phyloP scores from a whole-genome alignment of 1,284 basidiomycete genomes.

The Puccinia novopanici region DNA sequence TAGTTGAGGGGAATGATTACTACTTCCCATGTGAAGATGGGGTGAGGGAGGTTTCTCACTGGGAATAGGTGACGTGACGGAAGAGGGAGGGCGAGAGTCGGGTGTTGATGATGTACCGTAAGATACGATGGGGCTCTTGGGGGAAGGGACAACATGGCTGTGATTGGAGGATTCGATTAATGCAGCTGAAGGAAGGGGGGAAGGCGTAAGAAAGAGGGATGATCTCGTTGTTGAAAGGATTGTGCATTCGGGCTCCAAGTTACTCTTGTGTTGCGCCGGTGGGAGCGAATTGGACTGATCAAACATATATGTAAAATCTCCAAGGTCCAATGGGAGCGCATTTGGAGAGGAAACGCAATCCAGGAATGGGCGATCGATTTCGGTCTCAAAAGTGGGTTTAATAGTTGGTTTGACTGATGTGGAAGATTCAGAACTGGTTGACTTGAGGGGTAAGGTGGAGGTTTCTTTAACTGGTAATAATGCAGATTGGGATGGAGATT shows the following conservation, averaged over 20 bases:
- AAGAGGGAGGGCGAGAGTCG: too few relatives aligned
- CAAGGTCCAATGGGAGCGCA: not conserved
- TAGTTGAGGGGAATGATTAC: not conserved
- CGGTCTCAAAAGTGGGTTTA: not conserved
- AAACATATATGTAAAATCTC: slow-evolving; percentile 4
- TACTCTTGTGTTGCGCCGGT: not conserved
- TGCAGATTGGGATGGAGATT: too few relatives aligned
- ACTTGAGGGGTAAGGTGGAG: not conserved
- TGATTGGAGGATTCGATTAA: not conserved
- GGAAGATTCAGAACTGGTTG: not conserved
- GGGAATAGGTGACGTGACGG: not conserved
- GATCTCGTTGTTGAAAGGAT: not conserved
- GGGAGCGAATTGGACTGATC: not conserved
- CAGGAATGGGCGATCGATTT: not conserved
- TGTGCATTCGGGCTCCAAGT: not conserved
- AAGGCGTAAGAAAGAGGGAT: not conserved
- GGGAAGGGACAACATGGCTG: not conserved
- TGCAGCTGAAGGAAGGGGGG: not conserved
- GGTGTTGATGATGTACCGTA: not conserved
- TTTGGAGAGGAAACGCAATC: not conserved
- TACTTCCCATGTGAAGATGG: not conserved
- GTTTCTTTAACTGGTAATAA: not conserved
- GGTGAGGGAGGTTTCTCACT: not conserved
- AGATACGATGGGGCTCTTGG: not conserved
- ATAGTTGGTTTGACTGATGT: not conserved